Evolutionary conservation across 140 eudicot species (phyloP), one percentile per base, ranked within the genome.

Genomic region (Stevia rebaudiana): DNA sequence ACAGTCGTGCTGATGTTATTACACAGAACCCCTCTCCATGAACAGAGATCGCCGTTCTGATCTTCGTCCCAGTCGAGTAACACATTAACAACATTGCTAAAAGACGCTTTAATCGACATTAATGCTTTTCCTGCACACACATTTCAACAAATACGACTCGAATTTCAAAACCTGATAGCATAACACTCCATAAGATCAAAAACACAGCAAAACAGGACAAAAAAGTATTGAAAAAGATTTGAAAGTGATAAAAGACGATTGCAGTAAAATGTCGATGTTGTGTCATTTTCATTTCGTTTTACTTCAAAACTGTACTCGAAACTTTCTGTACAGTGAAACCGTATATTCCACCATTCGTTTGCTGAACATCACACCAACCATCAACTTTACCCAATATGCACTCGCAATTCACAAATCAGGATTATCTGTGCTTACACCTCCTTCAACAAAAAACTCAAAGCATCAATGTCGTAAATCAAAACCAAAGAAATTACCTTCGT

Each of bases 11-110:
- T 77, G 61, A 80, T 25, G 69, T 86, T 90, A 19, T 79, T 86
- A 73, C 97, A 90, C 15, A 75, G 0, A 9, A 90, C 75, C 22
- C 97, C 97, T 58, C 92, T 69, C 97, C 97, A 90, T 0, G 94
- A 84, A 62, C 97, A 90, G 24, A 79, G 79, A 60, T 86, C 97
- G 16, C 70, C 87, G 57, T 81, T 78, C 52, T 80, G 89, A 58
- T 68, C 94, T 46, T 77, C 85, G 65, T 86, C 92, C 97, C 97
- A 90, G 64, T 90, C 90, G 37, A 79, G 68, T n/a, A 90, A 54
- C 65, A 78, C 81, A 74, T 90, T 90, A 10, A 72, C 94, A 0
- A 79, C 94, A 7, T 90, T 76, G 70, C 92, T 80, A 51, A 90
- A 86, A 11, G 97, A 86, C 19, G 90, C 83, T 60, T 90, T 90